Evolutionary conservation across 2,329 filamentous ascomycete species (phyloP).

Genomic region (Aspergillus sp.): DNA sequence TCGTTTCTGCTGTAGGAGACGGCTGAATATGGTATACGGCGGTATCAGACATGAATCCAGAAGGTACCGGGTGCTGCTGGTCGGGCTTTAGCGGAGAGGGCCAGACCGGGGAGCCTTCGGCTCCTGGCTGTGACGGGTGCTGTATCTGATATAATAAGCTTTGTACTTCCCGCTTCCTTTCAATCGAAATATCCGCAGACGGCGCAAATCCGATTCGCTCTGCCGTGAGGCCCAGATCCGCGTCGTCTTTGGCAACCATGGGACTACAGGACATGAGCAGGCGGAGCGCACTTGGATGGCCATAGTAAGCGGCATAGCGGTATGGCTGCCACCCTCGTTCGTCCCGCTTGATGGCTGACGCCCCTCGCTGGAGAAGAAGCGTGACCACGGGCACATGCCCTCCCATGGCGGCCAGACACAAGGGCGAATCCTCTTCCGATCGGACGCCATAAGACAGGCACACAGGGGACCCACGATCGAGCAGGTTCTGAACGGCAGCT

Average conservation of each 20-base stretch:
- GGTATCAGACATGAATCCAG: neutral
- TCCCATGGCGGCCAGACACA: constrained; percentile 40
- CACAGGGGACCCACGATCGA: constrained; percentile 36
- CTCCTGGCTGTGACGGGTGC: neutral
- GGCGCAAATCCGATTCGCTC: constrained; percentile 30
- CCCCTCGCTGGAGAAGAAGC: constrained; percentile 36
- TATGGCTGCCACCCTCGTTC: constrained; percentile 41
- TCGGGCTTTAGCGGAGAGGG: neutral
- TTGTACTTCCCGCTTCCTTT: constrained; percentile 24
- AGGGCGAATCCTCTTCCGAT: constrained; percentile 39
- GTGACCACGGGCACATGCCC: constrained; percentile 37
- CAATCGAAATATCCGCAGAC: constrained; percentile 23
- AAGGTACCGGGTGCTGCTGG: neutral
- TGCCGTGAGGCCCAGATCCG: constrained; percentile 20
- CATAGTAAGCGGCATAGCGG: constrained; percentile 42
- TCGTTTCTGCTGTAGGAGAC: neutral
- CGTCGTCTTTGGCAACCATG: constrained; percentile 13
- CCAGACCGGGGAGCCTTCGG: neutral
- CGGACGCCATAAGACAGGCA: constrained; percentile 27
- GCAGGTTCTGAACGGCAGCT: constrained; percentile 36
- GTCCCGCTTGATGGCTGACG: constrained; percentile 38
- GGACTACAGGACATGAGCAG: constrained; percentile 32
- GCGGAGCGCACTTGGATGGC: constrained; percentile 37
- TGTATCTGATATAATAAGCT: constrained; percentile 20
- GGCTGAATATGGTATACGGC: neutral